phyloP scores from a whole-genome alignment of 2,329 filamentous ascomycete species.

The Ceratocystis eucalypticola region DNA sequence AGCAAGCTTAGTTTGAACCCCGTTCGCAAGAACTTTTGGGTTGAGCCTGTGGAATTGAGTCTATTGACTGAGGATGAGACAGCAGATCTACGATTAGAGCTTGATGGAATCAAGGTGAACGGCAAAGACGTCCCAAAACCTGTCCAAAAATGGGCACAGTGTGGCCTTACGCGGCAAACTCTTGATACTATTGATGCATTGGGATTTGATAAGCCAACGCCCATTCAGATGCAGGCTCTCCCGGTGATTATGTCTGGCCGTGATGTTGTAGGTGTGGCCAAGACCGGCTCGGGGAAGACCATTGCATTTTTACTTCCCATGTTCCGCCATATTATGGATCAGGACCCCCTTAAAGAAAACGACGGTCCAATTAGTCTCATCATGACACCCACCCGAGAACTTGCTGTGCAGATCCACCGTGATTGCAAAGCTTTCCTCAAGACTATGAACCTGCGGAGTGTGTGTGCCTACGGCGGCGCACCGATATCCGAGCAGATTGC shows the following conservation, averaged over 20 bases:
- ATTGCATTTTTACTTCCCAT: conserved; percentile 90
- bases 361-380: conserved; percentile 83
- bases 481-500: conserved; percentile 97
- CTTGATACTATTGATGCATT: conserved; percentile 71
- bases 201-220: conserved; percentile 76
- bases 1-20: conserved; percentile 70
- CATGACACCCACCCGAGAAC: conserved; percentile 85
- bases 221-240: conserved; percentile 90
- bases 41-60: conserved; percentile 70
- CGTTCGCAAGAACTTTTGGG: conserved; percentile 90
- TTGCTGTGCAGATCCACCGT: conserved; percentile 84
- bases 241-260: conserved; percentile 91
- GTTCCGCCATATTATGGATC: conserved; percentile 96
- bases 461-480: conserved; percentile 87
- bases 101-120: conserved; percentile 90
- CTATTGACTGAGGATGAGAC: conserved; percentile 77
- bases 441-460: conserved; percentile 67
- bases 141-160: conserved; percentile 93
- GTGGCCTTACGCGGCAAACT: conserved; percentile 74
- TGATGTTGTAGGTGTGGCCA: conserved; percentile 91
- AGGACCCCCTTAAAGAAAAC: conserved; percentile 62
- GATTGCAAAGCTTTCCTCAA: conserved; percentile 94
- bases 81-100: conserved; percentile 64
- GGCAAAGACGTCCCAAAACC: conserved; percentile 83
- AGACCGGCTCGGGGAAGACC: conserved; percentile 96